A percentile compares a stretch with the other conserved stretches of the same genome.
These are phyloP conservation scores for Solanum sparsipilum DNA, from an alignment of 257 asterid species.

Conservation along the genomic window DNA sequence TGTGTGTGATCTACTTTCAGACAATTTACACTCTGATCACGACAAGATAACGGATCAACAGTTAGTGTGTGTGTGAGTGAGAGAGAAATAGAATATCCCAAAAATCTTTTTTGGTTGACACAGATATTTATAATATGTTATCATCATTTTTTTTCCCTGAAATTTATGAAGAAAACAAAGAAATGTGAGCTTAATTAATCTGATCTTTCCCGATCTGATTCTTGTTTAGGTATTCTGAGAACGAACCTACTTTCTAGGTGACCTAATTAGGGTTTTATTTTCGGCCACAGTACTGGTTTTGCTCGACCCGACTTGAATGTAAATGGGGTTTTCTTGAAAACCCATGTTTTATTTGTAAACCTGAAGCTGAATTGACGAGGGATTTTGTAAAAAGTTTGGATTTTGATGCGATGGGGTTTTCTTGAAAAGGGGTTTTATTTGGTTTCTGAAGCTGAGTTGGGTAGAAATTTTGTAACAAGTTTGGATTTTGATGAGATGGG, in stretches of 20 bases:
- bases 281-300: background rate
- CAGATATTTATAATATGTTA: background rate
- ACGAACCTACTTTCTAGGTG: background rate
- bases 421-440: background rate
- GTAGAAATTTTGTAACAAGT: background rate
- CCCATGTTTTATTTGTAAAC: background rate
- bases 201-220: background rate
- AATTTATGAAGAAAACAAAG: background rate
- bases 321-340: background rate
- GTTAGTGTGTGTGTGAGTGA: background rate
- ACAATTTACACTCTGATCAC: background rate
- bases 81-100: background rate
- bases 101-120: background rate
- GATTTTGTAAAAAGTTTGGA: background rate
- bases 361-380: background rate
- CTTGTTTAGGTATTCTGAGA: background rate
- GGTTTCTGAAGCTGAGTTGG: background rate
- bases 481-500: background rate
- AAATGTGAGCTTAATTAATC: background rate
- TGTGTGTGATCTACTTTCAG: background rate
- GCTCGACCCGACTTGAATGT: background rate
- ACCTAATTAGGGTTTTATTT: background rate
- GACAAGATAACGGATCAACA: conserved; percentile 2
- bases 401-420: background rate
- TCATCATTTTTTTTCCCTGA: background rate